phyloP scores from a whole-genome alignment of 2,329 filamentous ascomycete species.

The Hypoxylon sp. region DNA sequence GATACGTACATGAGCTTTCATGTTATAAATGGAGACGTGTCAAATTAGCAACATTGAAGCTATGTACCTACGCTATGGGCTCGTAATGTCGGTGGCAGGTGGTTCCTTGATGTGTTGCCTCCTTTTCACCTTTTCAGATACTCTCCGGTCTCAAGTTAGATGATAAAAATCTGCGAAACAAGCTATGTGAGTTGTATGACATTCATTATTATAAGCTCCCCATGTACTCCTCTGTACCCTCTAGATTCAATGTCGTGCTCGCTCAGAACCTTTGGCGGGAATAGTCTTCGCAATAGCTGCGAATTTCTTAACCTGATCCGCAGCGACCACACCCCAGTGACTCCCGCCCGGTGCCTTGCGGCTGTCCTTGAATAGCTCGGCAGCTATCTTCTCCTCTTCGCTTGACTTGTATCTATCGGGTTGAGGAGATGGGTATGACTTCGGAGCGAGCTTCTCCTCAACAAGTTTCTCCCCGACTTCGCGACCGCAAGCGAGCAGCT shows the following conservation, averaged over 20 bases:
- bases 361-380: slow-evolving; percentile 53
- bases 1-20: slow-evolving; percentile 1
- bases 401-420: slow-evolving; percentile 38
- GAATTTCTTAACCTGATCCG: slow-evolving; percentile 48
- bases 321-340: slow-evolving; percentile 51
- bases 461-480: slow-evolving; percentile 54
- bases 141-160: not conserved
- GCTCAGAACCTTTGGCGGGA: slow-evolving; percentile 17
- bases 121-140: not conserved
- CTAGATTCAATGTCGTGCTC: not conserved
- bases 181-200: not conserved
- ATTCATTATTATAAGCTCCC: slow-evolving; percentile 7
- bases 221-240: not conserved
- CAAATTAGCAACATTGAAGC: slow-evolving; percentile 6
- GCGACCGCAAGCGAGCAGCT: slow-evolving; percentile 53
- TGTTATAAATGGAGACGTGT: not conserved
- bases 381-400: slow-evolving; percentile 51
- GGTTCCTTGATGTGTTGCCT: not conserved
- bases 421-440: slow-evolving; percentile 31
- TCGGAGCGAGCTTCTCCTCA: slow-evolving; percentile 48
- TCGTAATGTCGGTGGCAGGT: too few species aligned
- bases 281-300: slow-evolving; percentile 45
- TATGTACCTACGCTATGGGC: not conserved
- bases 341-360: slow-evolving; percentile 44
- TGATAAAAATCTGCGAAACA: not conserved